Base-by-base conservation (phyloP, 257 asterid genomes). In the Fraxinus cuspidata region DNA sequence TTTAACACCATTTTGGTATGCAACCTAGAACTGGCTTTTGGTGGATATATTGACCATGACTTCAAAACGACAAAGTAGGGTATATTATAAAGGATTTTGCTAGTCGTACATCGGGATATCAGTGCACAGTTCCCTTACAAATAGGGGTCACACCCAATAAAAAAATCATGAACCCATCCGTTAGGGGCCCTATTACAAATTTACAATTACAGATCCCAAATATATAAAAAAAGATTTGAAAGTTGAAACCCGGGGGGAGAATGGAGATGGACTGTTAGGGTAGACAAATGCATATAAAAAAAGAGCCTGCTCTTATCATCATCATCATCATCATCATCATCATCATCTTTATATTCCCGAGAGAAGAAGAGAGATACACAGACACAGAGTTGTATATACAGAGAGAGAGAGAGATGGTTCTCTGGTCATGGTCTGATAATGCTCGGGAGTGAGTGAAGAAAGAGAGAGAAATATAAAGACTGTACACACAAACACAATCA, bases 381-480 rank as follows among this genome's bases (percentile, higher is more conserved):
- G 11, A 25, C 40, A 31, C 4, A 35, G 9, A 6, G 40, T 35
- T 44, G 6, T 44, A 3, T 42, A 42, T 12, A 11, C 2, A 23
- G 29, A 29, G 23, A 69, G 66, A 58, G 75, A 79, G 70, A 67
- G 73, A 77, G 72, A 70, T 65, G 76, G 76, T 76, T 75, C 70
- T 77, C 74, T 77, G 79, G 71, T 63, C 44, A 70, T 80, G 31
- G 70, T 76, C 71, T 28, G 86, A 83, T 74, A 74, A 71, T 77
- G 83, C 94, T 85, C 86, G 92, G 91, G 83, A 91, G 97, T 89
- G 91, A 85, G 96, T 81, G 96, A 74, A 68, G 16, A 11, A 9
- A 19, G 29, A 58, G 25, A 58, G 12, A 58, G 65, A 56, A 25
- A 2, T 15, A 9, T 19, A 69, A 35, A 35, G 40, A 35, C 6